Conservation (phyloP, 176 grass and related monocot genomes). For the Oryza glaberrima region DNA sequence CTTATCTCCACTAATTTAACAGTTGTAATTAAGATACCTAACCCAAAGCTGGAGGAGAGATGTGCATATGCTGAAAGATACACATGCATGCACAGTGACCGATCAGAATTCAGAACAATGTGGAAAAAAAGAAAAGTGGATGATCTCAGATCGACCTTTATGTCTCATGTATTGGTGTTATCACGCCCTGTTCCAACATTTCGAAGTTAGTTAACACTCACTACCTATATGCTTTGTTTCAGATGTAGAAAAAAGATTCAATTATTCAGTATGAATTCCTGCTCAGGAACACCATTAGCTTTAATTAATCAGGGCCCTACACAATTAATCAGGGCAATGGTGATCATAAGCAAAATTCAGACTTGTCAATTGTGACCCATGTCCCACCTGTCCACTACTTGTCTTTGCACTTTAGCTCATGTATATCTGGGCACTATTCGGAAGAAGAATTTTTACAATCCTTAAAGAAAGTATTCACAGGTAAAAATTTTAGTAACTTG, state of each 20-base stretch:
- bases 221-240: background rate
- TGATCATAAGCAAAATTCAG: background rate
- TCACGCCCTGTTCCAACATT: background rate
- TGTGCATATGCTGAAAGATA: slow-evolving; percentile 16
- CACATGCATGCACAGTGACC: slow-evolving; percentile 15
- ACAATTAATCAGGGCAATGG: background rate
- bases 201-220: background rate
- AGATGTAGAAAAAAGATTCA: background rate
- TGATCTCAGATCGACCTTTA: background rate
- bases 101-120: background rate
- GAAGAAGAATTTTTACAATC: too few species aligned
- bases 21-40: slow-evolving; percentile 55
- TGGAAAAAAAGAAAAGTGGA: slow-evolving; percentile 26
- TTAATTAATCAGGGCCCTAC: background rate
- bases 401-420: background rate
- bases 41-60: slow-evolving; percentile 49
- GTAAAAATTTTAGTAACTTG: too few species aligned
- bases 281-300: background rate
- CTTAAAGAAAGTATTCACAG: too few species aligned
- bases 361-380: background rate
- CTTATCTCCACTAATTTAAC: background rate
- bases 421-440: background rate
- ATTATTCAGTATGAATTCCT: background rate
- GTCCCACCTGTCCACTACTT: background rate
- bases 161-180: slow-evolving; percentile 16